Evolutionary conservation across 257 asterid species (phyloP).

Genomic region (Phtheirospermum japonicum): DNA sequence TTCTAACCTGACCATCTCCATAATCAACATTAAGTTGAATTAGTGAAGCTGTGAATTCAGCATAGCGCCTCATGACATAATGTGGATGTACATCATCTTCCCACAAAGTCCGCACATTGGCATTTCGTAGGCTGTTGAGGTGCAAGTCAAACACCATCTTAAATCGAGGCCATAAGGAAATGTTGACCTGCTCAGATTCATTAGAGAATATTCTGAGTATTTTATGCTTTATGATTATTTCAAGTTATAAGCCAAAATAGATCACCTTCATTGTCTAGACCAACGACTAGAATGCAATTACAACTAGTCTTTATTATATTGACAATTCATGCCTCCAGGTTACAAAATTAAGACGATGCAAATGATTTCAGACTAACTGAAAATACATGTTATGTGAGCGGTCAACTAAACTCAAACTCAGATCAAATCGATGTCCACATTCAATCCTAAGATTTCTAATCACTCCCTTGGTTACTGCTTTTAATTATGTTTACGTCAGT

Average conservation of each 20-base stretch:
- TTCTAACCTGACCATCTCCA: constrained; percentile 96
- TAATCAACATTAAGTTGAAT: constrained; percentile 91
- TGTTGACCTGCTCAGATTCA: constrained; percentile 73
- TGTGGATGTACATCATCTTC: constrained; percentile 99
- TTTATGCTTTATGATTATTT: constrained; percentile 11
- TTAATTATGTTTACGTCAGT: background rate
- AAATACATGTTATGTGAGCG: constrained; percentile 7
- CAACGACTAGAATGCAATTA: constrained; percentile 24
- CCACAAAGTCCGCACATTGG: constrained; percentile 80
- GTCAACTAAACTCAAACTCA: too few relatives aligned
- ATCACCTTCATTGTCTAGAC: constrained; percentile 13
- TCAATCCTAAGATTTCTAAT: background rate
- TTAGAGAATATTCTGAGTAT: constrained; percentile 16
- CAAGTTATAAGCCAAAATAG: constrained; percentile 1
- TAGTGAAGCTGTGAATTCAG: constrained; percentile 94
- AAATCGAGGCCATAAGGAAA: constrained; percentile 97
- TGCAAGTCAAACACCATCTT: constrained; percentile 99
- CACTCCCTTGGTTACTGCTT: constrained; percentile 7
- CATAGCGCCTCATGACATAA: constrained; percentile 98
- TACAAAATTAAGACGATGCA: constrained; percentile 6
- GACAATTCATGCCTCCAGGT: constrained; percentile 10
- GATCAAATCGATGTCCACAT: too few relatives aligned
- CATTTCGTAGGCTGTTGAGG: constrained; percentile 86
- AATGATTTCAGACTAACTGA: background rate
- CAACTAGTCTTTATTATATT: constrained; percentile 11